A percentile compares a stretch with the other conserved stretches of the same genome.
These are phyloP conservation scores for Aspergillus novofumigatus DNA, from an alignment of 2,329 filamentous ascomycete species.

Conservation along the genomic window DNA sequence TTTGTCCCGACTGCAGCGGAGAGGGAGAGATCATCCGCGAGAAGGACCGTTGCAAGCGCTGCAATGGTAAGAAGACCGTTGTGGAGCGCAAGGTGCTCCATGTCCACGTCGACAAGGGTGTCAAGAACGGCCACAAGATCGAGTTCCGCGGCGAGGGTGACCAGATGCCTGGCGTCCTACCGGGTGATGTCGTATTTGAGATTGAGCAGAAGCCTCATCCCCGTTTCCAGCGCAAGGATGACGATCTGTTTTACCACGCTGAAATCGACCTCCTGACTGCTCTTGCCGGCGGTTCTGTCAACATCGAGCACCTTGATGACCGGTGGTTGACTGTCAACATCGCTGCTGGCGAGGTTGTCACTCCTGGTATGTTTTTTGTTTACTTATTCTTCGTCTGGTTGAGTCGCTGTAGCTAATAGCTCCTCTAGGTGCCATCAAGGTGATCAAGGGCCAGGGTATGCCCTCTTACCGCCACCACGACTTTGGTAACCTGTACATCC, in stretches of 20 bases:
- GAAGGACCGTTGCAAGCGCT: slow-evolving; percentile 96
- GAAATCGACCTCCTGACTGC: slow-evolving; percentile 96
- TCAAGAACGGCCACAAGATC: slow-evolving; percentile 90
- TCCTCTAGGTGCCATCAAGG: slow-evolving; percentile 78
- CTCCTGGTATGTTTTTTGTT: slow-evolving; percentile 63
- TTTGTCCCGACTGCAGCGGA: slow-evolving; percentile 96
- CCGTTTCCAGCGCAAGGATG: slow-evolving; percentile 91
- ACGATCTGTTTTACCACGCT: slow-evolving; percentile 91
- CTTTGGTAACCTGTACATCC: slow-evolving; percentile 91
- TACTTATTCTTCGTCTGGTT: background rate
- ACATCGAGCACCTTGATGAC: slow-evolving; percentile 94
- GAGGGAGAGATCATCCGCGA: slow-evolving; percentile 96
- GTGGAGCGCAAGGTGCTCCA: slow-evolving; percentile 98
- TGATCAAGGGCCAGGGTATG: slow-evolving; percentile 96
- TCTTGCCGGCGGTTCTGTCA: slow-evolving; percentile 83
- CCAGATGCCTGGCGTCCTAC: slow-evolving; percentile 85
- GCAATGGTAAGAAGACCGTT: slow-evolving; percentile 94
- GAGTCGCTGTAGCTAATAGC: slow-evolving; percentile 4
- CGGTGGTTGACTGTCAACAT: slow-evolving; percentile 94
- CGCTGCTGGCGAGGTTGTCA: slow-evolving; percentile 88
- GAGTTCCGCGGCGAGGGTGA: slow-evolving; percentile 97
- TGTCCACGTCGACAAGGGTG: slow-evolving; percentile 93
- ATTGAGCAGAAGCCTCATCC: slow-evolving; percentile 98
- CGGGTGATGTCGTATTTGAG: slow-evolving; percentile 96
- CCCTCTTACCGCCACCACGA: slow-evolving; percentile 93